Base-by-base conservation (phyloP, 2,329 filamentous ascomycete genomes). In the Huntiella decipiens region DNA sequence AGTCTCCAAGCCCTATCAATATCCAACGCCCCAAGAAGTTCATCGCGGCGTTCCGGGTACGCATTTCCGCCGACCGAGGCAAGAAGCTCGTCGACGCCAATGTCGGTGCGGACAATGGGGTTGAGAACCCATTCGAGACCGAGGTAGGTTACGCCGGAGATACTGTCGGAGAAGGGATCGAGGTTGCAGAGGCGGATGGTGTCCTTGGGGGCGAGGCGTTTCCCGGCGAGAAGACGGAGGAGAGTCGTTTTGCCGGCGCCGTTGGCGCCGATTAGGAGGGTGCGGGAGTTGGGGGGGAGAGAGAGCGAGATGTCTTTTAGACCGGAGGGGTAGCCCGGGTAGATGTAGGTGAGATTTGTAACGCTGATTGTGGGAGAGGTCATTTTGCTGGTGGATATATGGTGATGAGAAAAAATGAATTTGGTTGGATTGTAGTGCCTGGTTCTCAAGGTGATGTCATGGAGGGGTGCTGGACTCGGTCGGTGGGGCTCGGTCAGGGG, bases 101-200 rank as follows among this genome's bases (percentile, higher is more conserved):
- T 94, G 62, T 98, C 91, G 28, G 81, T 92, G 44, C 88, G 82
- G 41, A 96, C 91, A 56, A 96, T 93, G 42, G 83, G 84, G 66
- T 96, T 96, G 7, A 98, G 73, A 3, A 96, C 91, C 91, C 91
- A 98, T 68, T 98, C 91, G 0, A 95, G 75, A 1, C 91, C 91
- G 5, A 98, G 80, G 62, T 98, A 98, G 16, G 88, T 96, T 31
- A 98, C 88, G 51, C 91, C 91, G 63, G 94, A 83, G 22, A 95
- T 75, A 8, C 79, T 77, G 33, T 86, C 73, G 60, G 84, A 82
- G 73, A 98, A 98, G 6, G 91, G 91, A 62, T 98, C 91, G 42
- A 84, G 75, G 52, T 82, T 84, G 42, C 75, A 80, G 51, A 98
- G 79, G 56, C 66, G 67, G 60, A 98, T 82, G 52, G 78, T 77